Percentiles rank a stretch among this genome's conserved stretches.
Conservation (phyloP, 495 filamentous ascomycete species). For the Lasiosphaeria miniovina region DNA sequence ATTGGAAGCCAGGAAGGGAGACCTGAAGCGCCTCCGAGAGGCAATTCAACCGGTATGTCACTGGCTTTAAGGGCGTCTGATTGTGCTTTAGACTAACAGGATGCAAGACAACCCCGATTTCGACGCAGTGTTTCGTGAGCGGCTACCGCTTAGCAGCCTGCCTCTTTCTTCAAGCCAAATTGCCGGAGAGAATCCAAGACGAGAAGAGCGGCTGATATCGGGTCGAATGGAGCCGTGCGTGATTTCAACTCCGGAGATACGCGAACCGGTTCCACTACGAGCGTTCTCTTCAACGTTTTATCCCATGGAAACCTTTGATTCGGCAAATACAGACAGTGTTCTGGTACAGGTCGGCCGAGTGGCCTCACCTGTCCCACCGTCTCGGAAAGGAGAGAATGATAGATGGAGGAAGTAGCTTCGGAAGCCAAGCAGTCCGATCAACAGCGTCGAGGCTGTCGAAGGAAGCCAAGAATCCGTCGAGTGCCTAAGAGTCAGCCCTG, state of each 20-base stretch:
- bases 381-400: constrained; percentile 21
- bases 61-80: not conserved
- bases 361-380: constrained; percentile 16
- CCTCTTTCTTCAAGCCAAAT: no score
- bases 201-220: no score
- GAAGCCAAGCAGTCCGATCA: constrained; percentile 13
- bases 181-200: no score
- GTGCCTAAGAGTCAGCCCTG: constrained; percentile 21
- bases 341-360: constrained; percentile 23
- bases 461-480: constrained; percentile 12
- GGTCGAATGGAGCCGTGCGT: no score
- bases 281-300: constrained; percentile 5
- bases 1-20: constrained; percentile 39
- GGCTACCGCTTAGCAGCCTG: no score
- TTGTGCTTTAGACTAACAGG: no score
- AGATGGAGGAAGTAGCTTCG: constrained; percentile 23
- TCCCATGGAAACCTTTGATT: constrained; percentile 9
- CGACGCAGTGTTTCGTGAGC: no score
- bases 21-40: constrained; percentile 20
- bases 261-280: constrained; percentile 20
- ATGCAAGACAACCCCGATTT: no score
- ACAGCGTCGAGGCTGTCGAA: constrained; percentile 12
- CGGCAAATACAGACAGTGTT: constrained; percentile 22
- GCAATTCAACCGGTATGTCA: constrained; percentile 1
- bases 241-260: not conserved